Evolutionary conservation across 345 rosid species (phyloP).

Genomic region (Trapa bicornis): DNA sequence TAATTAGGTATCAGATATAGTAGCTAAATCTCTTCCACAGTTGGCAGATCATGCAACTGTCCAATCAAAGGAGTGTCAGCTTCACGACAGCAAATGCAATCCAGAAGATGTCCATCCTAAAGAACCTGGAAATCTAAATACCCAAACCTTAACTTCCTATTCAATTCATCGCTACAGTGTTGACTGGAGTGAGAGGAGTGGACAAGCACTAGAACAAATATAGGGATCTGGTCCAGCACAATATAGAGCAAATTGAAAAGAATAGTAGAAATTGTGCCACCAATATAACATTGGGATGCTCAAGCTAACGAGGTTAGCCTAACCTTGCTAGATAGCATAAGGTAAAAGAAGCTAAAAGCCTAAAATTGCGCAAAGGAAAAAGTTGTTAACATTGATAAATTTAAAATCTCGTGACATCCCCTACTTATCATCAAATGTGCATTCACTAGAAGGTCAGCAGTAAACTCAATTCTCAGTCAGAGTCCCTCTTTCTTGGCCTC

Average conservation of each 20-base stretch:
- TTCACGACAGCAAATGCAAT: neutral
- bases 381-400: neutral
- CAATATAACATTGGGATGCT: neutral
- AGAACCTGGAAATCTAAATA: neutral
- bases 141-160: neutral
- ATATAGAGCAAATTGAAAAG: neutral
- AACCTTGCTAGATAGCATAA: neutral
- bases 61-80: neutral
- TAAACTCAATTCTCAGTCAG: neutral
- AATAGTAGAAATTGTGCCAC: neutral
- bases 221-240: neutral
- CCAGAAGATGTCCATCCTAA: neutral
- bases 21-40: no score
- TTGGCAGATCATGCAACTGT: neutral
- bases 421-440: neutral
- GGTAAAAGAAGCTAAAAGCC: neutral
- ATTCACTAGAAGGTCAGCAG: neutral
- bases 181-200: neutral
- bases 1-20: no score
- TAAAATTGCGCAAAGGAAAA: neutral
- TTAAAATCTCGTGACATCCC: neutral
- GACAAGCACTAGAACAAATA: neutral
- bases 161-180: neutral
- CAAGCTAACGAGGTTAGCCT: neutral
- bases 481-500: no score